phyloP scores from a whole-genome alignment of 2,329 filamentous ascomycete species.

The Trichoderma sp. region DNA sequence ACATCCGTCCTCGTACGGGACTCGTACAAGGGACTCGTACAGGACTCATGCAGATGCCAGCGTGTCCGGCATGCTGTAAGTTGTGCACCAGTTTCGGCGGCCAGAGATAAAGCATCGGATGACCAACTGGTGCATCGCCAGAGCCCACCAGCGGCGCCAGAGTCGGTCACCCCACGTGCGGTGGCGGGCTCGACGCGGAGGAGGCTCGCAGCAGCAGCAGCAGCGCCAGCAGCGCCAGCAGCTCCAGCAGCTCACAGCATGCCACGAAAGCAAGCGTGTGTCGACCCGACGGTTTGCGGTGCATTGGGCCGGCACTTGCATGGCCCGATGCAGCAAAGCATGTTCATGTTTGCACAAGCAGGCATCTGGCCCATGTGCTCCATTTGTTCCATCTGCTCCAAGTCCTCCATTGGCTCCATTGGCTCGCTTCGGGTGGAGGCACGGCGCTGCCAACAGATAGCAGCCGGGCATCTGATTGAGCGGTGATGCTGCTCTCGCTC shows the following conservation, averaged over 20 bases:
- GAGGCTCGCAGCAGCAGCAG: constrained; percentile 18
- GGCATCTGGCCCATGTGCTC: neutral
- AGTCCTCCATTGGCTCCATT: neutral
- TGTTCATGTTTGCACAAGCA: constrained; percentile 8
- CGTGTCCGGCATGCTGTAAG: constrained; percentile 18
- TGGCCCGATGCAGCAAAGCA: constrained; percentile 20
- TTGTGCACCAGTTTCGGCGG: neutral
- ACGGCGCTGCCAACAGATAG: constrained; percentile 9
- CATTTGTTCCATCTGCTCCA: neutral
- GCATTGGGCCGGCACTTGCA: constrained; percentile 21
- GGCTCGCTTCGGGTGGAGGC: constrained; percentile 17
- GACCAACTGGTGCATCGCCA: constrained; percentile 18
- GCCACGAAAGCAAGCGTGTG: constrained; percentile 39
- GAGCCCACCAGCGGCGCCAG: constrained; percentile 12
- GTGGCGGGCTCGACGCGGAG: neutral
- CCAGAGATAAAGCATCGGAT: constrained; percentile 12
- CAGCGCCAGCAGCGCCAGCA: too few relatives aligned
- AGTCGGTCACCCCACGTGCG: constrained; percentile 17
- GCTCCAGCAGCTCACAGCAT: constrained; percentile 26
- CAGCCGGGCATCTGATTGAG: constrained; percentile 8
- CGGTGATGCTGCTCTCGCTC: constrained; percentile 5
- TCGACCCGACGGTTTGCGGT: constrained; percentile 23
- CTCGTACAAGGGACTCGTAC: too few relatives aligned
- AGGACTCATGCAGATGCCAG: constrained; percentile 3
- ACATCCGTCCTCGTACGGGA: too few relatives aligned